Base-by-base conservation (phyloP, 129 eudicot species). In the Pittosporum tobira region DNA sequence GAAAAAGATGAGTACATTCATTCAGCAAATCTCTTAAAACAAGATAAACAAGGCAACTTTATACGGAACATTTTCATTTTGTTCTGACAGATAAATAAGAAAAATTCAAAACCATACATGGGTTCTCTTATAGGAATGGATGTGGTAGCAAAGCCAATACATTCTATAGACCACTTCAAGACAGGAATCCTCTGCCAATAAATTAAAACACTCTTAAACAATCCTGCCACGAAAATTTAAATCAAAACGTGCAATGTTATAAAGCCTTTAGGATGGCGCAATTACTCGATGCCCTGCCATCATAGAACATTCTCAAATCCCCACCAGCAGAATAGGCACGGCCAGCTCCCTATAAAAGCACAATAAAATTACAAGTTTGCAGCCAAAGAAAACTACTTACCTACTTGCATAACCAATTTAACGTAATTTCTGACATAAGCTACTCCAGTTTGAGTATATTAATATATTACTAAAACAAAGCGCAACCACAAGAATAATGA, bases 291-390 rank as follows among this genome's bases (percentile, higher is more conserved):
- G 62, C 57, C 71, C 68, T 84, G 69, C 96, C 99, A 45, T 72
- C 70, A 48, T 93, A 93, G 81, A 93, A 93, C 94, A 93, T 57
- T 34, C 77, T 80, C 70, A 93, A 62, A 73, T 93, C 99, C 62
- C 99, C 99, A 21, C 99, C 99, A 36, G 96, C 96, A 59, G 96
- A 93, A 70, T 73, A 93, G 14, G 96, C 96, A 28, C 96, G 96
- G 25, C 99, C 99, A 34, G 96, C 77, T 38, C 99, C 99, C 99
- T 93, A 71, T 2, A 61, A 22, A 53, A 62, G 45, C 50, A 69
- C 5, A 16, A 71, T 20, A 43, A 72, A 27, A 5, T 20, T 8
- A 40, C 10, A 34, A 37, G 19, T 37, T 24, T 8, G 44, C 55
- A 4, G 24, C 53, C 52, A 29, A 44, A 21, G 40, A 42, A 57